Conservation (phyloP, 1,284 basidiomycete species). For the Wolfiporia cocos region DNA sequence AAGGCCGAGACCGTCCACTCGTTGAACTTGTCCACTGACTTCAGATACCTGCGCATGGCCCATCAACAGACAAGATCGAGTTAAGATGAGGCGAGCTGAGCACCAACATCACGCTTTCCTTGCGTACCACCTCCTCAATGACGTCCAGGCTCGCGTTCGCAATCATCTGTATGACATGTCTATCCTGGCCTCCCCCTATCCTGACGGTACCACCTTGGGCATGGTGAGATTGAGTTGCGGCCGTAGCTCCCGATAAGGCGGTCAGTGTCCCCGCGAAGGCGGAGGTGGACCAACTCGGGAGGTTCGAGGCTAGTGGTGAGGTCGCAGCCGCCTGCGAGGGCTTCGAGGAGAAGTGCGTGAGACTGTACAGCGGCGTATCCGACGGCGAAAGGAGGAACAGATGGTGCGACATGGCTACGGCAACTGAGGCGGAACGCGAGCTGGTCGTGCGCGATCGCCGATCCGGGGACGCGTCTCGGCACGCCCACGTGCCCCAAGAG, state of each 20-base stretch:
- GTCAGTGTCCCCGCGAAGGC: constrained; percentile 84
- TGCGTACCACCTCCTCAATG: constrained; percentile 86
- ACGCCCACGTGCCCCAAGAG: background rate
- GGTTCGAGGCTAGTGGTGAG: constrained; percentile 69
- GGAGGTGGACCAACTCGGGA: constrained; percentile 82
- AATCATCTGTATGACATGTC: constrained; percentile 95
- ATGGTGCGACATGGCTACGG: constrained; percentile 70
- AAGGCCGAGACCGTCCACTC: constrained; percentile 97
- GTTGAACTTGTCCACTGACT: constrained; percentile 91
- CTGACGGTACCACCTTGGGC: constrained; percentile 48
- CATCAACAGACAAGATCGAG: background rate
- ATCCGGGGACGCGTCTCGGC: background rate
- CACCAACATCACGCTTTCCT: constrained; percentile 80
- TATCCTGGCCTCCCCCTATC: constrained; percentile 72
- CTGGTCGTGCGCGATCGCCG: background rate
- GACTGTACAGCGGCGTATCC: constrained; percentile 75
- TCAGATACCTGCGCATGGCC: constrained; percentile 68
- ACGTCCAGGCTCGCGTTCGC: constrained; percentile 90
- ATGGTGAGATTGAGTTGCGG: constrained; percentile 54
- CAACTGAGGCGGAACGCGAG: background rate
- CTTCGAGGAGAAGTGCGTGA: constrained; percentile 75
- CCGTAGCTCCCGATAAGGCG: constrained; percentile 76
- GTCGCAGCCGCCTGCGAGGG: constrained; percentile 44
- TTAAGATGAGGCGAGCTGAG: background rate
- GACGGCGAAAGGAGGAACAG: constrained; percentile 77